A percentile compares a stretch with the other conserved stretches of the same genome.
phyloP scores from a whole-genome alignment of 164 flowering plant genomes.

The Magnolia kwangsiensis region DNA sequence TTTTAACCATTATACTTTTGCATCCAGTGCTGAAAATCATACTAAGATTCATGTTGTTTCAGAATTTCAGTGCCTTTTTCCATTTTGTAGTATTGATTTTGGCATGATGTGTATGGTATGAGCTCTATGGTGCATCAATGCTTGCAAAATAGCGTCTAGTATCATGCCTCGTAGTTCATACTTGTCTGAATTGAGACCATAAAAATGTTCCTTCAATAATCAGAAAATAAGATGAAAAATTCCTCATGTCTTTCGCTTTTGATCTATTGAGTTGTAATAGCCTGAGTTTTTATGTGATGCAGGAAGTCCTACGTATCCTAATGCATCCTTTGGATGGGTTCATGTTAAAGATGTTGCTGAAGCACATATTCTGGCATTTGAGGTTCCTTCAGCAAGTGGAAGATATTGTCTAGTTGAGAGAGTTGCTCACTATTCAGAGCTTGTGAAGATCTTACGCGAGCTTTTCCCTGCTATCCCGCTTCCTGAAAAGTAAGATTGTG shows the following conservation, averaged over 20 bases:
- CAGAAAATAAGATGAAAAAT: neutral
- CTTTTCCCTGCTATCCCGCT: constrained; percentile 38
- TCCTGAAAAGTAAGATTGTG: constrained; percentile 44
- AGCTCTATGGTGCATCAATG: too few species aligned
- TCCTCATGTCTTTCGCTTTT: neutral
- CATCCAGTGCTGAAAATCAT: too few species aligned
- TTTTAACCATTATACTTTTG: too few species aligned
- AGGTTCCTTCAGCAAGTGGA: constrained; percentile 55
- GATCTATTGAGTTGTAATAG: neutral
- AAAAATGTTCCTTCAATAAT: too few species aligned
- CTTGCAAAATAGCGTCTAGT: too few species aligned
- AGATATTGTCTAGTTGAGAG: constrained; percentile 54
- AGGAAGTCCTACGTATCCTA: constrained; percentile 41
- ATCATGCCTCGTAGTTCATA: too few species aligned
- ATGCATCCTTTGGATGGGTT: constrained; percentile 41
- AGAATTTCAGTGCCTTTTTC: too few species aligned
- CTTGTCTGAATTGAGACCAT: too few species aligned
- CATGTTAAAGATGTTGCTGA: constrained; percentile 57
- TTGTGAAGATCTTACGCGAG: constrained; percentile 38
- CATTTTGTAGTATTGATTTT: too few species aligned
- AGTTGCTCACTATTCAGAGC: constrained; percentile 32
- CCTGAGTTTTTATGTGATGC: neutral
- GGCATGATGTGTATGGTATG: too few species aligned
- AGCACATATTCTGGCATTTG: constrained; percentile 64
- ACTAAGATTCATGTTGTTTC: too few species aligned